These are phyloP conservation scores for Neckera pumila DNA, from an alignment of 225 moss, liverwort and hornwort species.

Conservation along the genomic window DNA sequence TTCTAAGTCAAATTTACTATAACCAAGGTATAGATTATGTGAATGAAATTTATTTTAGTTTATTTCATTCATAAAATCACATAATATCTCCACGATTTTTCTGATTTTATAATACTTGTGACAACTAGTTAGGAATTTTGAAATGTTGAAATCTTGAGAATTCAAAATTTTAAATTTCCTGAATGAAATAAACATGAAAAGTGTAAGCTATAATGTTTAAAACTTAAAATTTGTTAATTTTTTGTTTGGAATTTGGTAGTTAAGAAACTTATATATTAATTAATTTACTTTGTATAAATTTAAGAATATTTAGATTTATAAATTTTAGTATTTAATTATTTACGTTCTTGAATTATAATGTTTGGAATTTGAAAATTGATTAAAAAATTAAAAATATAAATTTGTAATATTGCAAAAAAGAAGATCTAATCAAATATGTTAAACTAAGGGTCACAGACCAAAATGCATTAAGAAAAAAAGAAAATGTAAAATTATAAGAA, in stretches of 20 bases:
- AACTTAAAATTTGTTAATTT: background rate
- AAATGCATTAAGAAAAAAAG: background rate
- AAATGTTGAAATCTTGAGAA: background rate
- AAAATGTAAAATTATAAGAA: accelerated
- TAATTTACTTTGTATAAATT: background rate
- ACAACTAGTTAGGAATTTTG: accelerated
- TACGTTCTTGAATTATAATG: background rate
- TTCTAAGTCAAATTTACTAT: background rate
- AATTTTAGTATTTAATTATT: background rate
- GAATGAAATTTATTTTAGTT: background rate
- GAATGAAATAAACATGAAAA: background rate
- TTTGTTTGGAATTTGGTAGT: background rate
- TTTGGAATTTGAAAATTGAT: background rate
- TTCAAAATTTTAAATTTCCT: background rate
- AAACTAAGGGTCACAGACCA: background rate
- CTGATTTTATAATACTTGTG: too few species aligned
- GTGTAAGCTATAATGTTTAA: background rate
- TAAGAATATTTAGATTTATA: too few species aligned
- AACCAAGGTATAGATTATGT: background rate
- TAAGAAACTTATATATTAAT: background rate
- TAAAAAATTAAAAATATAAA: background rate
- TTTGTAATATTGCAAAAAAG: background rate
- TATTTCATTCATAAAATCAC: background rate
- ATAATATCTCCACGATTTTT: too few species aligned
- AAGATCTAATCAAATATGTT: background rate